Base-by-base conservation (phyloP, 768 basidiomycete species). In the Tylopilus felleus region DNA sequence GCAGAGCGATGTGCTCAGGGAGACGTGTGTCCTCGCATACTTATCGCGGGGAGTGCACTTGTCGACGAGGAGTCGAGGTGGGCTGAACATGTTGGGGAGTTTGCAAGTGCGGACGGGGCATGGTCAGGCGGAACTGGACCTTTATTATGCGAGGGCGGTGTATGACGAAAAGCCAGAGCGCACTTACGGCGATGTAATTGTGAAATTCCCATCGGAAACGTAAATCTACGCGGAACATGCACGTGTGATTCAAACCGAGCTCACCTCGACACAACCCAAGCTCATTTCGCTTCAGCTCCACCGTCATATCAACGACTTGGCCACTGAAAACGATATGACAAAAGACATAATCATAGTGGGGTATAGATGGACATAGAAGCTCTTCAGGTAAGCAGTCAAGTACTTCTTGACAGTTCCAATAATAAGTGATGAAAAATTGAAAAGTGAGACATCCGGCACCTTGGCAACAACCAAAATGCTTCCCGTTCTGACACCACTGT, bases 1-100 rank as follows among this genome's bases (percentile, higher is more conserved):
- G 31, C 57, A 60, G 36, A 68, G 57, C 12, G 68, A 61, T 7
- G 35, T 63, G 55, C 59, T 63, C 50, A 70, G 56, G 53, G 67
- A 60, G 4, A 71, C 28, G 19, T 70, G 66, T 2, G 70, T 70
- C 53, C 63, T 53, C 23, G 69, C 69, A 56, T 69, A 70, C 61
- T 61, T 68, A 47, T 70, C 69, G 16, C 69, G 70, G 8, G 69
- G 69, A 1, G 69, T 72, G 38, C 69, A 70, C 56, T 69, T 69
- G 52, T 70, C 69, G 40, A 70, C 64, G 36, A 70, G 58, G 33
- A 68, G 66, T 53, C 69, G 62, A 17, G 70, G 55, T 27, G 65
- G 17, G 23, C 47, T 63, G 49, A 62, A 16, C 52, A 66, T 62
- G 7, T 45, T 25, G 60, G n/a, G 38, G 8, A 19, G n/a, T 45